Base-by-base conservation (phyloP, 2,329 filamentous ascomycete genomes). In the Diaporthe caulivora region DNA sequence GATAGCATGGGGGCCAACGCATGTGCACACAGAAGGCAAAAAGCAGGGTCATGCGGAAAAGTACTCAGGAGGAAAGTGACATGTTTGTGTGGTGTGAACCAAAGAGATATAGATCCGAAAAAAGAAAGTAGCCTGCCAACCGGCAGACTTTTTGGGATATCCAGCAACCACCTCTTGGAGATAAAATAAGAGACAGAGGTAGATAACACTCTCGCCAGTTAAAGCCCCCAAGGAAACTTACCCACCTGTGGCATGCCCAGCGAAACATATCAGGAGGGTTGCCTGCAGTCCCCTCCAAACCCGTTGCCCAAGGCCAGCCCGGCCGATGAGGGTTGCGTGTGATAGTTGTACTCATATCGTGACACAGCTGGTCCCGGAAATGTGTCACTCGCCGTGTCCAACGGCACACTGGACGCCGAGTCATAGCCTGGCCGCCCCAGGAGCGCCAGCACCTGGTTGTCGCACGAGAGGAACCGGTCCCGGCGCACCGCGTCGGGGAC, bases 211-310 rank as follows among this genome's bases (percentile, higher is more conserved):
- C 62, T 53, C 47, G 29, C 62, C 47, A 13, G 18, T 13, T 21
- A 1, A 37, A 26, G 10, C 13, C 62, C 21, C 10, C n/a, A 15
- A 21, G n/a, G n/a, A 13, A 11, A 4, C 1, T 24, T 24, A 51
- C n/a, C 62, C 47, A 67, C 62, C 62, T 21, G 47, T 51, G 60
- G 42, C 31, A 24, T 21, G 7, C 26, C 13, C 26, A 67, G 62
- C 44, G n/a, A 29, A 15, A 26, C 1, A 4, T 9, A 40, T 64
- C 47, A 67, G 44, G 6, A 53, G 21, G 31, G 4, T 26, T 29
- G 31, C 31, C 1, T 29, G 47, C 17, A 49, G n/a, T 13, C 9
- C 47, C 60, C 60, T 37, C 21, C 31, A 5, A 17, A 67, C 9
- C 47, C 8, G n/a, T 17, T 21, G n/a, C 31, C 31, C 2, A 49